A percentile compares a stretch with the other conserved stretches of the same genome.
Evolutionary conservation across 1,284 basidiomycete genomes (phyloP).

Genomic region (Phylloporus sp.): DNA sequence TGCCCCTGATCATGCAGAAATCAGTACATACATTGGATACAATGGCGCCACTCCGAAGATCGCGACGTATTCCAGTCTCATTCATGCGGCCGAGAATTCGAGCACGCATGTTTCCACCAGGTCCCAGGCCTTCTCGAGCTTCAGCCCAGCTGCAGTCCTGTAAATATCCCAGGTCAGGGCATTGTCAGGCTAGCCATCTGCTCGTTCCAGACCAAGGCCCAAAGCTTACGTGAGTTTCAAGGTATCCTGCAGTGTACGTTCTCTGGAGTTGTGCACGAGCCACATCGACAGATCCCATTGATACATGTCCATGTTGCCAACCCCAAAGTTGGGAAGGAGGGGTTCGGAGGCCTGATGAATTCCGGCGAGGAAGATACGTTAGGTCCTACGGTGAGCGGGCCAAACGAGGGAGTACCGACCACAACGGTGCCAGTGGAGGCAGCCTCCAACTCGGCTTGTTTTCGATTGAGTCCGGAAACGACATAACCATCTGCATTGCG

Average conservation of each 20-base stretch:
- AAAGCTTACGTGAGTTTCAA: constrained; percentile 37
- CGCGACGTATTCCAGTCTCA: too few species aligned
- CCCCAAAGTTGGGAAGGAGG: neutral
- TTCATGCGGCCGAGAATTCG: too few species aligned
- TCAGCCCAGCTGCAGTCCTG: constrained; percentile 22
- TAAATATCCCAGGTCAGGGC: constrained; percentile 8
- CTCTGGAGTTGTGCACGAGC: neutral
- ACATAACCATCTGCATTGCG: constrained; percentile 28
- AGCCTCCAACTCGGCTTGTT: constrained; percentile 18
- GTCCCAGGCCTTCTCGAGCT: constrained; percentile 42
- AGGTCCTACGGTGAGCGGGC: too few species aligned
- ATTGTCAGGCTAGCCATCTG: neutral
- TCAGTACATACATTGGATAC: too few species aligned
- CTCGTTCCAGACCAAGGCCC: too few species aligned
- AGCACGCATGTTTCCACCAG: constrained; percentile 33
- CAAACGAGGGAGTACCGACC: constrained; percentile 14
- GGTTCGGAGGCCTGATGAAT: too few species aligned
- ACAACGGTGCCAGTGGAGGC: constrained; percentile 13
- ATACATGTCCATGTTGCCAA: constrained; percentile 1
- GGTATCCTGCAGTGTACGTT: constrained; percentile 33
- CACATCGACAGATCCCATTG: neutral
- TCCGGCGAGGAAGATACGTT: too few species aligned
- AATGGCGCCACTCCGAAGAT: too few species aligned
- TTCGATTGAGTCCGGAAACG: constrained; percentile 18
- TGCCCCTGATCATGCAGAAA: too few species aligned